Evolutionary conservation across 192 early-diverging fungal species (phyloP).

Genomic region (Mortierella hygrophila): DNA sequence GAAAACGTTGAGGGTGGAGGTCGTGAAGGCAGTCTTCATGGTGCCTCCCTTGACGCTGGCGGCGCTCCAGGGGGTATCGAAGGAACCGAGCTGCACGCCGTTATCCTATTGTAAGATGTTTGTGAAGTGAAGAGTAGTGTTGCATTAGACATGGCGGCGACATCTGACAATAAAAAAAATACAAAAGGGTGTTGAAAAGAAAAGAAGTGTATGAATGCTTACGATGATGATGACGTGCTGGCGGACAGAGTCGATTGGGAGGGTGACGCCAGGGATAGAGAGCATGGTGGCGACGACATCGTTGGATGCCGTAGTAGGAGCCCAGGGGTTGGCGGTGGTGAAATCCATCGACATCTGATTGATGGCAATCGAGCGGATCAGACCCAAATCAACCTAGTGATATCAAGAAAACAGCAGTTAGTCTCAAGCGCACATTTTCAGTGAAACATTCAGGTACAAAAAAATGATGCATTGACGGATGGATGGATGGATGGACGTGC

Average conservation of each 20-base stretch:
- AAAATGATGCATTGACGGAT: background rate
- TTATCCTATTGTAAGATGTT: slow-evolving; percentile 20
- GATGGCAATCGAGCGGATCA: slow-evolving; percentile 58
- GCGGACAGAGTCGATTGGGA: slow-evolving; percentile 33
- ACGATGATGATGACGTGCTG: slow-evolving; percentile 41
- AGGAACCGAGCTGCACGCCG: slow-evolving; percentile 26
- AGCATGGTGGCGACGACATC: slow-evolving; percentile 54
- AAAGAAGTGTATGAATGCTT: background rate
- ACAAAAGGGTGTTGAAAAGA: background rate
- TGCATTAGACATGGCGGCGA: background rate
- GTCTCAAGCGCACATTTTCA: background rate
- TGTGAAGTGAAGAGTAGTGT: background rate
- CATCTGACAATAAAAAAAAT: background rate
- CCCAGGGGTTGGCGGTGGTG: slow-evolving; percentile 58
- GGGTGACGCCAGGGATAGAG: slow-evolving; percentile 44
- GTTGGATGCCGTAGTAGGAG: slow-evolving; percentile 58
- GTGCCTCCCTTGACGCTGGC: slow-evolving; percentile 26
- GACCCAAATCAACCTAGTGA: slow-evolving; percentile 39
- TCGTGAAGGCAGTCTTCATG: slow-evolving; percentile 27
- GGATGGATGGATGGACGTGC: background rate
- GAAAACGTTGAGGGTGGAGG: slow-evolving; percentile 42
- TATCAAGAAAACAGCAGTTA: background rate
- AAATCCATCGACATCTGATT: slow-evolving; percentile 64
- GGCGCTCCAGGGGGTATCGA: slow-evolving; percentile 31
- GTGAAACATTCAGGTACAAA: background rate